Evolutionary conservation across 2,329 filamentous ascomycete genomes (phyloP).

Genomic region (Aspergillus caelatus): DNA sequence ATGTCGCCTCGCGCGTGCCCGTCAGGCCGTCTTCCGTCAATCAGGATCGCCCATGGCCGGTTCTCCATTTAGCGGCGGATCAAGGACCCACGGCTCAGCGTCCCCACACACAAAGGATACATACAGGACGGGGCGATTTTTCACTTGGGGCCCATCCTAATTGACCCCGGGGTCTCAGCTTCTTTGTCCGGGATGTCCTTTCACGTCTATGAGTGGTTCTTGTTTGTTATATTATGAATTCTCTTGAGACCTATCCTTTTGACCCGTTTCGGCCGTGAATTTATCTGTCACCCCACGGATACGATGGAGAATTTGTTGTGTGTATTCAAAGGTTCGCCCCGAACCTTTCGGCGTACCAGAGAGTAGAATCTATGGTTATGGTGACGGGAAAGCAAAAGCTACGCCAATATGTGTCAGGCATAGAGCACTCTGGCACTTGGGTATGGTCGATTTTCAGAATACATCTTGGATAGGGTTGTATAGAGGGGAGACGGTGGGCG

Average conservation of each 20-base stretch:
- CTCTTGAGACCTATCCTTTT: slow-evolving; percentile 11
- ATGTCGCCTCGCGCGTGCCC: slow-evolving; percentile 20
- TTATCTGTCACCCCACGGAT: slow-evolving; percentile 3
- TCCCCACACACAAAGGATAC: slow-evolving; percentile 18
- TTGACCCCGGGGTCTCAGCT: slow-evolving; percentile 20
- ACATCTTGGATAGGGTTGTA: background rate
- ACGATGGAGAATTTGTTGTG: slow-evolving; percentile 11
- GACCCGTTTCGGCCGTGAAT: slow-evolving; percentile 13
- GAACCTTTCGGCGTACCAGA: slow-evolving; percentile 33
- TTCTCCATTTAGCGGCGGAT: slow-evolving; percentile 28
- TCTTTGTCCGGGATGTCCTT: slow-evolving; percentile 9
- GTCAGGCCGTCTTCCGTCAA: slow-evolving; percentile 19
- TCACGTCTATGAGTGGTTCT: slow-evolving; percentile 16
- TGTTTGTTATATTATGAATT: background rate
- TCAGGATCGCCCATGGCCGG: slow-evolving; percentile 19
- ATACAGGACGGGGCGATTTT: slow-evolving; percentile 1
- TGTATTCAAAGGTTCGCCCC: slow-evolving; percentile 28
- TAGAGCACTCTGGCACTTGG: background rate
- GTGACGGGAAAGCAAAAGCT: background rate
- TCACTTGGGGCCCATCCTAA: slow-evolving; percentile 15
- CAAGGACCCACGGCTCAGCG: slow-evolving; percentile 29
- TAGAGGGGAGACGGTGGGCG: background rate
- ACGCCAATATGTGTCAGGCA: background rate
- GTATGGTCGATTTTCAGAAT: background rate
- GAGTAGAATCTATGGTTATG: background rate